Evolutionary conservation across 2,329 filamentous ascomycete species (phyloP), one percentile per base, ranked within the genome.

Genomic region (Penicillium palitans): DNA sequence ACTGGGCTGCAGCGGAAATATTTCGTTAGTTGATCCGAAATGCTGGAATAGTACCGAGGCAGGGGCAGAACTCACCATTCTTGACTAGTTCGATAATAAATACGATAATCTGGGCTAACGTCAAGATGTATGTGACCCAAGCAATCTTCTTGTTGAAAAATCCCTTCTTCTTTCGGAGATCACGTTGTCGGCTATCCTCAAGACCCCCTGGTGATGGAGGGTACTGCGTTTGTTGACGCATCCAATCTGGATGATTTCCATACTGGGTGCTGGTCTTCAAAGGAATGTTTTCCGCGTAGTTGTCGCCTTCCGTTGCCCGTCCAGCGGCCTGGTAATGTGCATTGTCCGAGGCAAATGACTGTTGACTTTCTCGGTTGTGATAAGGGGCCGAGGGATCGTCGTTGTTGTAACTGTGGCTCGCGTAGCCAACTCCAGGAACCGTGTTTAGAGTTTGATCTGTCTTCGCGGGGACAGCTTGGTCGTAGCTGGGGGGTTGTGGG

Each of bases 51-150:
- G 25, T 33, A 19, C 7, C n/a, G 21, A 44, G 52, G 13, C 3
- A 40, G 35, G 12, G 10, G 13, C 37, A 56, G 24, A 60, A 74
- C 85, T 69, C 82, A 91, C 90, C 88, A 75, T 93, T 96, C 71
- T 88, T 90, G 48, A 90, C 87, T 61, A 99, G 80, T 78, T 98
- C 91, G 52, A 83, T 91, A 63, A 98, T 90, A 71, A 99, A 99
- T 29, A 98, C 91, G 17, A 81, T 85, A 21, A 95, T 78, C 74
- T 98, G 93, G 13, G 89, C 83, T 31, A 87, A 55, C 3, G 91
- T 90, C 62, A 98, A 84, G 44, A 87, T 76, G 73, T 93, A 98
- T 35, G 92, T 90, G 7, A 96, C 86, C 83, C 90, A 95, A 0
- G 95, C 89, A 42, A 87, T 79, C 68, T 80, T 81, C 57, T 83